Evolutionary conservation across 2,329 filamentous ascomycete species (phyloP), one percentile per base, ranked within the genome.

Genomic region (Stagonosporopsis rhizophila): DNA sequence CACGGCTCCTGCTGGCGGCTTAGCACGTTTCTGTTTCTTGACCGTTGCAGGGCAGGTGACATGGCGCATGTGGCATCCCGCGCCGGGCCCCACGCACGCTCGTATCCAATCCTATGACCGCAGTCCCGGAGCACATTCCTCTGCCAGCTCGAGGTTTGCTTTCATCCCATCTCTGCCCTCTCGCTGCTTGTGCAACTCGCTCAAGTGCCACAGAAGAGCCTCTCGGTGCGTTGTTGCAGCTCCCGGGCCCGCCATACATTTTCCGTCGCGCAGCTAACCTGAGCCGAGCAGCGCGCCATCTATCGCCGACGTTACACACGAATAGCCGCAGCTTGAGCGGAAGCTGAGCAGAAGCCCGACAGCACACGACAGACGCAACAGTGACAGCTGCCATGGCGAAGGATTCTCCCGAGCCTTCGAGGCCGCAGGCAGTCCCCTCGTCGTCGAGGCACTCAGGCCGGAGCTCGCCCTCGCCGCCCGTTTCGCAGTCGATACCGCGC

Each of bases 401-500:
- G 22, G 47, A 56, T 38, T 2, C 37, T 19, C 55, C 64, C 35
- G 58, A 67, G 27, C 57, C 66, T 37, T 69, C 73, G 35, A 59
- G 60, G 34, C 67, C 74, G 14, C 61, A 62, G 48, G 64, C 68
- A 14, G 69, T 74, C 25, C 72, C 72, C 30, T 68, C 67, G 19
- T 68, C 67, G 23, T 67, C 72, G 35, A 60, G 61, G 42, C 58
- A 55, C 27, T 69, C 69, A 17, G 66, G 64, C 30, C 65, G 58
- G 11, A 67, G 62, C 56, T 74, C 73, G 25, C 70, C 71, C 27
- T 22, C 52, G 40, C 52, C 28, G 34, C 61, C 65, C 27, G 39
- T 64, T 23, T 65, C 68, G 40, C 79, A 79, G 25, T 80, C 79
- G 20, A 71, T 79, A 28, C 77, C 77, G 37, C 76, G 82, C 69